Conservation (phyloP, 163 green algal species). For the Scenedesmus sp. region DNA sequence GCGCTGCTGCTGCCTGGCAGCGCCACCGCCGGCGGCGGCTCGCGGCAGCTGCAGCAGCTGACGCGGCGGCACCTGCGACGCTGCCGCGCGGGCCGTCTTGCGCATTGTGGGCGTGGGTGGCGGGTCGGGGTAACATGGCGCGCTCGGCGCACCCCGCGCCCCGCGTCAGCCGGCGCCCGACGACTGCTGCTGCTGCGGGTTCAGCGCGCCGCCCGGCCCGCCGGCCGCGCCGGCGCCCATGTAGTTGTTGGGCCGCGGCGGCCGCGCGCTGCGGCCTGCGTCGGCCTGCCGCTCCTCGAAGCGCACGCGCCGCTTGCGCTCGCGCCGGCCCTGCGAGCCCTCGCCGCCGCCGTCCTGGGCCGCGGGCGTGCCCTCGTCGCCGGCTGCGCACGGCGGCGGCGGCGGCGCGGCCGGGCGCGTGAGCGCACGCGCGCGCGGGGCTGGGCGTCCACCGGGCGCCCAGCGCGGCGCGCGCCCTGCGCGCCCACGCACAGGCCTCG, state of each 20-base stretch:
- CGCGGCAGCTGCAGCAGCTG: slow-evolving; percentile 2
- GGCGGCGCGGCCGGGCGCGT: too few species aligned
- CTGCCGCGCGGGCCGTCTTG: background rate
- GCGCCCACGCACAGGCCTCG: background rate
- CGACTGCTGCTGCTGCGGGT: slow-evolving; percentile 31
- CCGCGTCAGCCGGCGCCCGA: background rate
- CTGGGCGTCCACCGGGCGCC: too few species aligned
- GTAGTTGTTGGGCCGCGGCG: too few species aligned
- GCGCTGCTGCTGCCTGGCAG: too few species aligned
- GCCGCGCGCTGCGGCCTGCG: too few species aligned
- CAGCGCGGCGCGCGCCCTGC: too few species aligned
- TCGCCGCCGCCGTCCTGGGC: slow-evolving; percentile 3
- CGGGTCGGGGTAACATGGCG: background rate
- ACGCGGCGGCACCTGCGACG: background rate
- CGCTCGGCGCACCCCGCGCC: too few species aligned
- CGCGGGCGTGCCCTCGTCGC: background rate
- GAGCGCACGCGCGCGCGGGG: too few species aligned
- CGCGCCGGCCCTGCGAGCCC: background rate
- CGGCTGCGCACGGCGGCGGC: too few species aligned
- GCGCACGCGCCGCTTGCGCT: slow-evolving; percentile 21
- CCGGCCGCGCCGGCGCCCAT: background rate
- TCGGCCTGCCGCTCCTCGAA: too few species aligned
- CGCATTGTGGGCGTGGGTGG: background rate
- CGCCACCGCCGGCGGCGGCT: too few species aligned
- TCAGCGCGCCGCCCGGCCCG: background rate